Base-by-base conservation (phyloP, 108 stramenopile species). In the Aurantiochytrium sp. region DNA sequence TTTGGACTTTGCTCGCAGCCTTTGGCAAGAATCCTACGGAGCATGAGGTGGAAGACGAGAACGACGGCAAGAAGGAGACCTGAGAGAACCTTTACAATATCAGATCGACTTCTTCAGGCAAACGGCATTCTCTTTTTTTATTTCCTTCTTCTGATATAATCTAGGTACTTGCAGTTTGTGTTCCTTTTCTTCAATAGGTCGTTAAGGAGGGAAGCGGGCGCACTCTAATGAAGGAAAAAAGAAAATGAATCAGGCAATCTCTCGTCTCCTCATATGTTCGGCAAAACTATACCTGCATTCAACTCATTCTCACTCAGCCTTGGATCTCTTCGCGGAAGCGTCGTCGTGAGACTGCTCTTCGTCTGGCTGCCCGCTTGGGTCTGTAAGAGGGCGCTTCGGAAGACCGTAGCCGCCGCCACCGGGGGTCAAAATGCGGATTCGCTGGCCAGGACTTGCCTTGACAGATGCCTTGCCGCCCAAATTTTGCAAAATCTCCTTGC, bases 391-490 rank as follows among this genome's bases (percentile, higher is more conserved):
- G 64, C 64, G 64, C 64, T 69, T 69, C 6, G 25, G 49, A 6
- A 58, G 16, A 14, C 97, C 97, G 58, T 93, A 97, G 44, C 96
- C 97, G 58, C 97, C 97, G 60, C 96, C 97, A 57, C 97, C 97
- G 45, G 97, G 97, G 55, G 97, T 96, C 87, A 96, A 94, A 73
- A 97, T 96, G 47, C 96, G 92, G 55, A 97, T 93, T n/a, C 76
- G 76, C 12, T 83, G 49, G 45, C 76, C 76, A 6, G 76, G 76
- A 23, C 12, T 21, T 6, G 25, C 45, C 76, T 47, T 47, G n/a
- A 83, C 76, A 25, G 76, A 53, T 43, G 45, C 51, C 49, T 53
- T 47, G 51, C 76, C 76, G 76, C 76, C 76, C 12, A 83, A 23
- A 53, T 83, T 83, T 12, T 53, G 23, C 45, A 83, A 16, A 12